A percentile compares a stretch with the other conserved stretches of the same genome.
Conservation (phyloP, 176 grass and related monocot genomes). For the Raddia distichophylla region DNA sequence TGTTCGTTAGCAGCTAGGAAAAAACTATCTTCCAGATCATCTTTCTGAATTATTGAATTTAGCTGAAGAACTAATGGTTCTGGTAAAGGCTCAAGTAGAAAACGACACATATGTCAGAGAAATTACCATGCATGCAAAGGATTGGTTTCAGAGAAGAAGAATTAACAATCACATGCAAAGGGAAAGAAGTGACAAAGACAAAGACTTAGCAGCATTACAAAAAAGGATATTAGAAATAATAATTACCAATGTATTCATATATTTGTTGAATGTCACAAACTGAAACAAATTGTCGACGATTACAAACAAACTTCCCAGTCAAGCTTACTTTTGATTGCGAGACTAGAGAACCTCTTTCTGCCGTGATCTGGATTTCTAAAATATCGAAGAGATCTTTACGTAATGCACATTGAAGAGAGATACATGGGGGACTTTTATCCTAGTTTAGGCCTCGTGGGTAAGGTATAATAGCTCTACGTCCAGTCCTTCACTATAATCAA, state of each 20-base stretch:
- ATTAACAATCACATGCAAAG: neutral
- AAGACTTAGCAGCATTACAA: neutral
- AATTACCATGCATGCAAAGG: constrained; percentile 17
- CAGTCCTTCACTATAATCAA: too few relatives aligned
- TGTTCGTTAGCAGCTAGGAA: neutral
- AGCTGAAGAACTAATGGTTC: constrained; percentile 8
- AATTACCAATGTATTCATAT: neutral
- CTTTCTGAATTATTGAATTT: neutral
- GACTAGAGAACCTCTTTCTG: too few relatives aligned
- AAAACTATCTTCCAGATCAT: neutral
- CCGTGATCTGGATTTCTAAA: too few relatives aligned
- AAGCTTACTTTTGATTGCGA: too few relatives aligned
- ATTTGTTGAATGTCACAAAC: neutral
- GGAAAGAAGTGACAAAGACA: neutral
- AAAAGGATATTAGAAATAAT: neutral
- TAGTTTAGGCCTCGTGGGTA: too few relatives aligned
- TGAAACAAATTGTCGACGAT: neutral
- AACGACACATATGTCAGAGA: neutral
- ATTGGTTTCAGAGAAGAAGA: neutral
- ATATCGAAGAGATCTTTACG: too few relatives aligned
- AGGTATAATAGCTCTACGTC: too few relatives aligned
- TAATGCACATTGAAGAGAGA: too few relatives aligned
- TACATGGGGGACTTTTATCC: too few relatives aligned
- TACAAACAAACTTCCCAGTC: too few relatives aligned
- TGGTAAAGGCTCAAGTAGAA: constrained; percentile 11